phyloP scores from a whole-genome alignment of 768 basidiomycete genomes.

The Rhizopogon vinicolor region DNA sequence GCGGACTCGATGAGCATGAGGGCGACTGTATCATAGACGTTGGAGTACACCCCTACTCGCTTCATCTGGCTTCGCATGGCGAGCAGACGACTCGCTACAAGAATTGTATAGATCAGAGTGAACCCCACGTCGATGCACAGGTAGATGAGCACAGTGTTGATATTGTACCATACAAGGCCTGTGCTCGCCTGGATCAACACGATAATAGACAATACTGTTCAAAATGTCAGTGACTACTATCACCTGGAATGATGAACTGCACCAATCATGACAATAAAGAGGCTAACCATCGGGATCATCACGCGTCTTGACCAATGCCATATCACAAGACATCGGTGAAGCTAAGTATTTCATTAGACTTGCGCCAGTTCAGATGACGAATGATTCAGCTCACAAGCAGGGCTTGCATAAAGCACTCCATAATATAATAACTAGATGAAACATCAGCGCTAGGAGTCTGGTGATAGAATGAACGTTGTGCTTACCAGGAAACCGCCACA shows the following conservation, averaged over 20 bases:
- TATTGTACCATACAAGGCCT: conserved; percentile 15
- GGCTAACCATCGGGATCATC: conserved; percentile 11
- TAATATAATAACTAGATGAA: conserved; percentile 18
- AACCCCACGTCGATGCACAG: conserved; percentile 24
- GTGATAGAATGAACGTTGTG: neutral
- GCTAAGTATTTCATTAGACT: neutral
- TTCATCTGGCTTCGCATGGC: conserved; percentile 12
- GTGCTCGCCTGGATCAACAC: conserved; percentile 12
- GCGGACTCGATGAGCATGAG: conserved; percentile 28
- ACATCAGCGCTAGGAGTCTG: neutral
- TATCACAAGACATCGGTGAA: conserved; percentile 11
- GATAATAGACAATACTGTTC: conserved; percentile 12
- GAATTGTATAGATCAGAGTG: conserved; percentile 27
- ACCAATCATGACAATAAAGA: conserved; percentile 14
- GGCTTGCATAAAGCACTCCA: conserved; percentile 27
- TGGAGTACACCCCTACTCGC: conserved; percentile 11
- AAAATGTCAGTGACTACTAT: neutral
- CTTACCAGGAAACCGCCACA: conserved; percentile 15
- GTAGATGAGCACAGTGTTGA: conserved; percentile 22
- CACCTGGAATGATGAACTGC: neutral
- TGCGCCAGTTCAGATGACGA: neutral
- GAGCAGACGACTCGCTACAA: conserved; percentile 26
- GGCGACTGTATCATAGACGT: conserved; percentile 18
- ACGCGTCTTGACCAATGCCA: conserved; percentile 11
- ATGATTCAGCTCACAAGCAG: conserved; percentile 11